Base-by-base conservation (phyloP, 169 alveolate species). In the Plasmodium fragile region DNA sequence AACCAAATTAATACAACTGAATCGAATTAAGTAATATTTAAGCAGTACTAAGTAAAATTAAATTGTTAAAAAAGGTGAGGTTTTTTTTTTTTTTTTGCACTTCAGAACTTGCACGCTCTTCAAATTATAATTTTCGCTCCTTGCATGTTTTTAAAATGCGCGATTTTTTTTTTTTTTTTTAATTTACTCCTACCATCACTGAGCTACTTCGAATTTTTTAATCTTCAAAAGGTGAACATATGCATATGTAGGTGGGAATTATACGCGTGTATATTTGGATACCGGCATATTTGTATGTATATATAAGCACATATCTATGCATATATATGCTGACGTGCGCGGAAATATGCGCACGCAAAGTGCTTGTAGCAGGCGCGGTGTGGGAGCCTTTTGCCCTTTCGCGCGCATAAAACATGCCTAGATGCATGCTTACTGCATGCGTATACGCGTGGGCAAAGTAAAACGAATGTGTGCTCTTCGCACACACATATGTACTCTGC, bases 121-220 rank as follows among this genome's bases (percentile, higher is more conserved):
- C 65, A 25, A 25, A 80, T 49, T 80, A 28, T 80, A 30, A n/a
- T 41, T 81, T 81, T 13, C 52, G 70, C 70, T 22, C 82, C 13
- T 18, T 72, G 82, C 92, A 83, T 83, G 92, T 43, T 83, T 83
- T 22, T 69, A n/a, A 70, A 78, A 78, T 8, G 41, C 82, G 25
- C 83, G 28, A 36, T 39, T 36, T 39, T 45, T 49, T 81, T 53
- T 53, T 53, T 41, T 53, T 49, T 49, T 65, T 65, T 65, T 59
- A 65, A 73, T n/a, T 34, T 73, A 18, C 55, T 10, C 82, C 10
- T 18, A 73, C 16, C 59, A 39, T 84, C 73, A 73, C 78, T 84
- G 72, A 73, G 92, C 49, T n/a, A 72, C 92, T 84, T 84, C 84
- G 78, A 84, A 84, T 84, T 84, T 84, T 45, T 84, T 84, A 45